Evolutionary conservation across 75 land plant species (phyloP), one percentile per base, ranked within the genome.

Genomic region (Picea glauca): DNA sequence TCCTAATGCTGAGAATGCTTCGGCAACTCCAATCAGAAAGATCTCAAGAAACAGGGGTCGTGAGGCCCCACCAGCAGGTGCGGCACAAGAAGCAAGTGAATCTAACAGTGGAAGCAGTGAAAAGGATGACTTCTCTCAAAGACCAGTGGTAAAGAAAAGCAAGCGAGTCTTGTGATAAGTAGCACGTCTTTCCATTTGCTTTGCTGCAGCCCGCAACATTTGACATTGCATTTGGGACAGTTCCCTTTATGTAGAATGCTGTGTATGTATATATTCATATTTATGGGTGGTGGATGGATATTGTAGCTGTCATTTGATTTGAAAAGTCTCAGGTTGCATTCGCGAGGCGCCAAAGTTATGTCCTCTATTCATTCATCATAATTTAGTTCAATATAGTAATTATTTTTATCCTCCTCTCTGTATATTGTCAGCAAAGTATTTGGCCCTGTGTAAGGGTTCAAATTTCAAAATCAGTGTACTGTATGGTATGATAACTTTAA

Each of bases 31-130:
- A 70, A 70, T 70, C 9, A 20, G 74, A 40, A 70, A 70, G 54
- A 70, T 43, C 74, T 70, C 74, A 70, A 70, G 74, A 70, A 70
- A 70, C 56, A 70, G 74, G 74, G 74, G 74, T 70, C 54, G 21
- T 70, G 74, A 70, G 74, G 56, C 74, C 56, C 74, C 74, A 43
- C 1, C 43, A 46, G 43, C 54, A 17, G 23, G 20, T 20, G n/a
- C 13, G 40, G 23, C 74, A n/a, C 7, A 46, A 70, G 54, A 9
- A 12, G 17, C 56, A n/a, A 35, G 43, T 20, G 23, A 43, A 23
- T 40, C 23, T 11, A 12, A 46, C 50, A 40, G 56, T 70, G 40
- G n/a, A 38, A 70, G 74, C 43, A 2, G 74, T 7, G 56, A 20
- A 8, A 20, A 70, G 50, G 50, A 40, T 3, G 11, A 20, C 0